Base-by-base conservation (phyloP, 306 rosid genomes). In the Vicia faba region DNA sequence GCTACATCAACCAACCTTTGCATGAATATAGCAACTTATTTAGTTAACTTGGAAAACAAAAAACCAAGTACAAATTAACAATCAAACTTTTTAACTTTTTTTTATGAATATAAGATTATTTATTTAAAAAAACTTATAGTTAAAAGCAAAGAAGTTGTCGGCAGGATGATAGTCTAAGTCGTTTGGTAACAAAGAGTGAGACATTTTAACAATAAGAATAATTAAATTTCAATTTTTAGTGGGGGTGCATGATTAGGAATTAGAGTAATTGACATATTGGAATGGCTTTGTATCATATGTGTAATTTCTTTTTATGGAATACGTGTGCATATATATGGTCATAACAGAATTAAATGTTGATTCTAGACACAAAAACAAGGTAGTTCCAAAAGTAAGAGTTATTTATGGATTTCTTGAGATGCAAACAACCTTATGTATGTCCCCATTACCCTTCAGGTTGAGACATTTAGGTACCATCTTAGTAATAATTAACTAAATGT, bases 221-320 rank as follows among this genome's bases (percentile, higher is more conserved):
- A 41, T 86, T 33, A 1, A 1, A 69, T 59, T 73, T 75, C 62
- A 29, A 43, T 41, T 59, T 77, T 46, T 39, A 80, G 96, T 86
- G 84, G 87, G 87, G 79, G 68, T 41, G 83, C 91, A 84, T 83
- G 87, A 81, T 76, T 36, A 41, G 39, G 76, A 55, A 55, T 26
- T 63, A 26, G 66, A 57, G 23, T 61, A 56, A 26, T 39, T 56
- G 51, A 20, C 40, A 69, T 33, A 35, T 53, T 18, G 13, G 61
- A 23, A 20, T 6, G 61, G 5, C 36, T 66, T 63, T n/a, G 64
- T 48, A 58, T 72, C 73, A 70, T 73, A 55, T 75, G 26, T 26
- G 11, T 72, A 45, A 38, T 68, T 11, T 65, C 65, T 81, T 83
- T 70, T 75, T 61, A 43, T 73, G 64, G 70, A 78, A 72, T 80